phyloP scores from a whole-genome alignment of 2,329 filamentous ascomycete genomes.

The Tolypocladium tundrense region DNA sequence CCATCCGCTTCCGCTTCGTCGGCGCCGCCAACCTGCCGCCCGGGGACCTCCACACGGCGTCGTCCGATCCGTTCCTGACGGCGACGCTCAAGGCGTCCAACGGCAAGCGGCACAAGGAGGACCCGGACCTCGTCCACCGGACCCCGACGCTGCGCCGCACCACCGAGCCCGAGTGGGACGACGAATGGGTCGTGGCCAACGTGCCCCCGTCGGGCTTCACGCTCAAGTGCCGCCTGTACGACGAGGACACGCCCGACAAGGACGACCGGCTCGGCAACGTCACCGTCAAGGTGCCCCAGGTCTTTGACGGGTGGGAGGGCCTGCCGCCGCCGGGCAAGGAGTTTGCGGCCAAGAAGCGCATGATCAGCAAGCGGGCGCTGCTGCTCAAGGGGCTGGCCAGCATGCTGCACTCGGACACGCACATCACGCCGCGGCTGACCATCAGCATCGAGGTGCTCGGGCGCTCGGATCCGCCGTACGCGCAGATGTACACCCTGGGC shows the following conservation, averaged over 20 bases:
- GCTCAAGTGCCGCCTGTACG: constrained; percentile 78
- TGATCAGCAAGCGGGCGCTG: constrained; percentile 82
- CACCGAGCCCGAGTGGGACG: constrained; percentile 71
- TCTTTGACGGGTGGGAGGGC: constrained; percentile 59
- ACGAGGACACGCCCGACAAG: constrained; percentile 78
- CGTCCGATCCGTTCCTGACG: constrained; percentile 74
- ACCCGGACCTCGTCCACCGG: constrained; percentile 63
- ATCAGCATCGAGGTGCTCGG: constrained; percentile 73
- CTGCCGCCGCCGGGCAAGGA: constrained; percentile 47
- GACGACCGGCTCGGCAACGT: constrained; percentile 86
- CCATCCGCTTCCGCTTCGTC: constrained; percentile 75
- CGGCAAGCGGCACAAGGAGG: constrained; percentile 75
- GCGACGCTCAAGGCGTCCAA: constrained; percentile 64
- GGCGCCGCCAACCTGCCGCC: constrained; percentile 71
- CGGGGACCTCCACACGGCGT: constrained; percentile 65
- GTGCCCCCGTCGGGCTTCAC: constrained; percentile 71
- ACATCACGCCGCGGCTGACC: constrained; percentile 60
- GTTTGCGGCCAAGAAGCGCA: constrained; percentile 70
- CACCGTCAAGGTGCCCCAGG: constrained; percentile 51
- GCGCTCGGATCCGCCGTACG: constrained; percentile 58
- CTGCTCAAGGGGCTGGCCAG: constrained; percentile 58
- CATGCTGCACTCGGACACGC: constrained; percentile 48
- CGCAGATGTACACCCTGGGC: constrained; percentile 67
- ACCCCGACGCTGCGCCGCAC: constrained; percentile 65
- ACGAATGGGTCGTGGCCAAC: constrained; percentile 81